A percentile compares a stretch with the other conserved stretches of the same genome.
Evolutionary conservation across 2,329 filamentous ascomycete genomes (phyloP).

Genomic region (Colletotrichum sp.): DNA sequence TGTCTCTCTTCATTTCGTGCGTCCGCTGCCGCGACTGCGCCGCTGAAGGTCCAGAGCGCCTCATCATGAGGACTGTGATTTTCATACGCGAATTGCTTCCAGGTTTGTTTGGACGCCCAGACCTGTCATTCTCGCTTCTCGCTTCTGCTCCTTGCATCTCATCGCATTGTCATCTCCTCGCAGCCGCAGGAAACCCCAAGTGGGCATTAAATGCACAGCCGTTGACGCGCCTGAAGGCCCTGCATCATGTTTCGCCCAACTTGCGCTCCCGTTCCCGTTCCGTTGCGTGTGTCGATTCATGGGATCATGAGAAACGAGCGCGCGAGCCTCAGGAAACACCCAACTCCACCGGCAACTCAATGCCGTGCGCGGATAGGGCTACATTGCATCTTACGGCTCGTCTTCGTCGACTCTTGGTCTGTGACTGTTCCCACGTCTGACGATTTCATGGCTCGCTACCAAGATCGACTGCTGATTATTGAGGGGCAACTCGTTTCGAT

Average conservation of each 20-base stretch:
- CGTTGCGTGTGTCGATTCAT: background rate
- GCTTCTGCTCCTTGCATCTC: background rate
- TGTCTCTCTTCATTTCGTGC: background rate
- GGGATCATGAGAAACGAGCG: background rate
- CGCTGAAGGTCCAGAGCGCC: background rate
- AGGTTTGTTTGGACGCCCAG: constrained; percentile 9
- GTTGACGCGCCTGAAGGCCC: background rate
- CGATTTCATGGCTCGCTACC: background rate
- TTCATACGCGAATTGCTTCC: background rate
- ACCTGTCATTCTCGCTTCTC: constrained; percentile 1
- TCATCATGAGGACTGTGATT: background rate
- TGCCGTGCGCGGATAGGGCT: background rate
- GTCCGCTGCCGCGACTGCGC: background rate
- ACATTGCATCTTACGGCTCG: background rate
- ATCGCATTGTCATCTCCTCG: background rate
- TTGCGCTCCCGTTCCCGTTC: background rate
- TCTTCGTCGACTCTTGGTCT: background rate
- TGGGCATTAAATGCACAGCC: background rate
- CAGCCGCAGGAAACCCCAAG: background rate
- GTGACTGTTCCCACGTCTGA: background rate
- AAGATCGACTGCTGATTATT: background rate
- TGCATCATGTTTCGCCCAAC: constrained; percentile 5
- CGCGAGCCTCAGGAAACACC: background rate
- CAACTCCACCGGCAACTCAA: background rate
- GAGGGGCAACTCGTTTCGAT: background rate